Evolutionary conservation across 768 basidiomycete genomes (phyloP).

Genomic region (Leucosporidium scottii): DNA sequence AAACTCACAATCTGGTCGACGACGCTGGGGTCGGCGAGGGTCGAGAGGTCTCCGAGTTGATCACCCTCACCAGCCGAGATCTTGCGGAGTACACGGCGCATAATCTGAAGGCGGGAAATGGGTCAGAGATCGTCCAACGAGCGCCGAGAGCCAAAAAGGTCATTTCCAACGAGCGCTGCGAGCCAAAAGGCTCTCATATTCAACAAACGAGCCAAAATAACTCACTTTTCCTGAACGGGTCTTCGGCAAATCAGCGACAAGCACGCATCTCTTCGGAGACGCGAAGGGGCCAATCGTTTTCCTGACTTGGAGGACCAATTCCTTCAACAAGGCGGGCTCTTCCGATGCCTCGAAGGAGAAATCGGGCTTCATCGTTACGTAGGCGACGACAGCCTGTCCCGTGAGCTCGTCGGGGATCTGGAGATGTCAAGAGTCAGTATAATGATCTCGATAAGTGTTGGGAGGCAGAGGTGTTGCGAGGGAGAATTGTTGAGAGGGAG

Average conservation of each 20-base stretch:
- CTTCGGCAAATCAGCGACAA: conserved; percentile 69
- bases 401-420: conserved; percentile 67
- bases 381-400: conserved; percentile 88
- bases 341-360: conserved; percentile 67
- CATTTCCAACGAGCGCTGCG: no score
- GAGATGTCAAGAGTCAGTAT: conserved; percentile 38
- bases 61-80: conserved; percentile 90
- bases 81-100: conserved; percentile 94
- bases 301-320: conserved; percentile 87
- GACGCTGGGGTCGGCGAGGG: conserved; percentile 77
- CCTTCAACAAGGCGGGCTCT: conserved; percentile 67
- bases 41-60: conserved; percentile 89
- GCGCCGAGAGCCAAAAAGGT: no score
- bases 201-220: no score
- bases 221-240: conserved; percentile 80
- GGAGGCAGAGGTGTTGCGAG: no score
- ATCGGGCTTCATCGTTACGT: conserved; percentile 91
- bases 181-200: no score
- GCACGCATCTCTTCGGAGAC: conserved; percentile 76
- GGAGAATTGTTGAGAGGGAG: no score
- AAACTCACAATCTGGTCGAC: conserved; percentile 62
- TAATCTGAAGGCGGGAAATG: conserved; percentile 53
- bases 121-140: not conserved
- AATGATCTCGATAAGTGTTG: no score
- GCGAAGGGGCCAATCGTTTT: conserved; percentile 98